Evolutionary conservation across 1,284 basidiomycete species (phyloP).

Genomic region (Leccinum pachyderme): DNA sequence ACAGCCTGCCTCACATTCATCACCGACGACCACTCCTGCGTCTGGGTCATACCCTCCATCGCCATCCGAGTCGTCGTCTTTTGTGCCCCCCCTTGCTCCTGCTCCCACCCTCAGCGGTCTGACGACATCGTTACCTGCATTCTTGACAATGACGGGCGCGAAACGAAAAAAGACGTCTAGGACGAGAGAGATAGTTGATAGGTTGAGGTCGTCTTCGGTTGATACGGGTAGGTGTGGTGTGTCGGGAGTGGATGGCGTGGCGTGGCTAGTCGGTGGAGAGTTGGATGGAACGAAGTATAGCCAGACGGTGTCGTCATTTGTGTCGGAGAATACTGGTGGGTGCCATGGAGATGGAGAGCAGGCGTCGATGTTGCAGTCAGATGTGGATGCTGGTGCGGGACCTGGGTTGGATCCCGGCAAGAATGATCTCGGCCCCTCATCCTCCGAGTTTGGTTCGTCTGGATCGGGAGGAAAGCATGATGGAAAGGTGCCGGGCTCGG

Average conservation of each 20-base stretch:
- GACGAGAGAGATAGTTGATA: slow-evolving; percentile 32
- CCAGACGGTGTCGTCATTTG: not conserved
- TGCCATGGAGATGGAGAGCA: slow-evolving; percentile 1
- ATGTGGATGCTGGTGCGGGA: slow-evolving; percentile 2
- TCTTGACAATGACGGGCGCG: slow-evolving; percentile 17
- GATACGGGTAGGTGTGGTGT: slow-evolving; percentile 18
- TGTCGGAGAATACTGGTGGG: slow-evolving; percentile 6
- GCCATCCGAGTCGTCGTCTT: slow-evolving; percentile 4
- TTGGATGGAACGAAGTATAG: slow-evolving; percentile 6
- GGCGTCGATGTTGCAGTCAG: not conserved
- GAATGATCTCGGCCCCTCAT: not conserved
- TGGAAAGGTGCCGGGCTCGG: not conserved
- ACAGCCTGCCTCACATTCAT: slow-evolving; percentile 7
- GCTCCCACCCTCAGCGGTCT: not conserved
- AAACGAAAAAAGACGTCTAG: slow-evolving; percentile 29
- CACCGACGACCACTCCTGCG: slow-evolving; percentile 9
- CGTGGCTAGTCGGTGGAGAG: slow-evolving; percentile 21
- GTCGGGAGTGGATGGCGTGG: slow-evolving; percentile 8
- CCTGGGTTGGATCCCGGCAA: slow-evolving; percentile 7
- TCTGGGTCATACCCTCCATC: slow-evolving; percentile 13
- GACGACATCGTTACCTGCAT: slow-evolving; percentile 23
- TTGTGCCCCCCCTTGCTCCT: not conserved
- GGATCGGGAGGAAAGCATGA: slow-evolving; percentile 3
- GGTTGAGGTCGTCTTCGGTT: slow-evolving; percentile 25
- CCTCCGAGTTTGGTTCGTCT: not conserved